These are phyloP conservation scores for Eucalyptus marginata DNA, from an alignment of 345 rosid genomes.

Conservation along the genomic window DNA sequence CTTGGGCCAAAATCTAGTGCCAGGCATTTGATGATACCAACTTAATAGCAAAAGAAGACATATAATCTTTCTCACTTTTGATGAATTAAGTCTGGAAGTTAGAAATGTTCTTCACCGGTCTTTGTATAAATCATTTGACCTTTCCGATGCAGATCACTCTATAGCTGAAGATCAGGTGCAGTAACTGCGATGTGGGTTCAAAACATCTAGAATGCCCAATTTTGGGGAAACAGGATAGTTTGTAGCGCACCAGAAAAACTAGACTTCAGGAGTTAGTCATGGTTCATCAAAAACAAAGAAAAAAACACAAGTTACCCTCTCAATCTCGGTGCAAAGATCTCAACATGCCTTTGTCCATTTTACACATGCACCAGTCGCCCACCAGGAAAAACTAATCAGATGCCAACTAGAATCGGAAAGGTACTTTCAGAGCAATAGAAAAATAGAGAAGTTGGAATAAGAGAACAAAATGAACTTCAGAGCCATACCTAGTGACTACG, in stretches of 20 bases:
- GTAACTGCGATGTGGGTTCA: neutral
- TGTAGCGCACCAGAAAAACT: neutral
- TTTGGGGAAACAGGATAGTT: neutral
- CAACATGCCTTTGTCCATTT: neutral
- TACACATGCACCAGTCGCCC: neutral
- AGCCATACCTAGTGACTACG: slow-evolving; percentile 15
- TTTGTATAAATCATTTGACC: neutral
- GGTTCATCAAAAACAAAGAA: neutral
- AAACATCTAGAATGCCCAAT: neutral
- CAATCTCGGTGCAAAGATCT: neutral
- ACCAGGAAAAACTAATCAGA: neutral
- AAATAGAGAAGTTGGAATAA: neutral
- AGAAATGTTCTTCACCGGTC: neutral
- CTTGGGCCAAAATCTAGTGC: neutral
- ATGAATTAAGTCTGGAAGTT: neutral
- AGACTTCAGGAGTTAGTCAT: neutral
- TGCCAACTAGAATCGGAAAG: neutral
- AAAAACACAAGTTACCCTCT: neutral
- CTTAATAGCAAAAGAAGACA: neutral
- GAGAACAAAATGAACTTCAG: neutral
- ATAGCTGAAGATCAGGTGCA: neutral
- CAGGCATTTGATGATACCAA: neutral
- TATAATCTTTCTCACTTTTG: neutral
- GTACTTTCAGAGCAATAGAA: neutral
- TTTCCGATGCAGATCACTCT: neutral